Conservation (phyloP, 208 protist species). For the Leishmania major region DNA sequence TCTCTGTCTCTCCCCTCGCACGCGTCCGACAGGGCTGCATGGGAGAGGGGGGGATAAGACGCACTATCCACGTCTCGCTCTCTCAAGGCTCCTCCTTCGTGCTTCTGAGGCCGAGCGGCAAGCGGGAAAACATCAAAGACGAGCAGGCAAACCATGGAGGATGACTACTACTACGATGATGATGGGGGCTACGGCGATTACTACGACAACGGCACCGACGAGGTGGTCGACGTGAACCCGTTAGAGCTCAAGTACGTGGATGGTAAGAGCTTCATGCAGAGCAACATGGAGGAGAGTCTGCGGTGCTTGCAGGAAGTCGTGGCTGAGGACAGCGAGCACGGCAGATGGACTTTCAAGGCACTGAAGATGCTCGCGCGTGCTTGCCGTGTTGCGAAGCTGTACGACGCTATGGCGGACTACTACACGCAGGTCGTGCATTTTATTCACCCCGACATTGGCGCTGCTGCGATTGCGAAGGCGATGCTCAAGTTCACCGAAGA, state of each 20-base stretch:
- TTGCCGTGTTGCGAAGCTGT: slow-evolving; percentile 64
- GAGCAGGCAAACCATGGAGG: slow-evolving; percentile 21
- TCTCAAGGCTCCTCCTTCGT: not conserved
- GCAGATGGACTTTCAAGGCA: slow-evolving; percentile 94
- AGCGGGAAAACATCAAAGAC: not conserved
- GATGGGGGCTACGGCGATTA: slow-evolving; percentile 87
- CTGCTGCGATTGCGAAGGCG: slow-evolving; percentile 48
- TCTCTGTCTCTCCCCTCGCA: not conserved
- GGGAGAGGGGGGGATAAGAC: not conserved
- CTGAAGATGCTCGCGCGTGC: slow-evolving; percentile 93
- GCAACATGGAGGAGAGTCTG: slow-evolving; percentile 70
- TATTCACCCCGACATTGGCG: slow-evolving; percentile 35
- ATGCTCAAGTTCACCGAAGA: slow-evolving; percentile 94
- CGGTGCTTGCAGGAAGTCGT: slow-evolving; percentile 75
- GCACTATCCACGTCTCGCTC: not conserved
- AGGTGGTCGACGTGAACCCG: slow-evolving; percentile 52
- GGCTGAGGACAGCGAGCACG: slow-evolving; percentile 75
- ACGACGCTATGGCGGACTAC: slow-evolving; percentile 82
- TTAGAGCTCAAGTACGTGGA: slow-evolving; percentile 91
- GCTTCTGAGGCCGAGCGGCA: not conserved
- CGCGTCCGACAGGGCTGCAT: not conserved
- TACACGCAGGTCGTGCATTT: slow-evolving; percentile 80
- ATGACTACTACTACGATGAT: slow-evolving; percentile 80
- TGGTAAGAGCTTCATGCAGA: slow-evolving; percentile 81
- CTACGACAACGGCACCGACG: slow-evolving; percentile 56